These are phyloP conservation scores for Phytophthora meadii DNA, from an alignment of 352 stramenopile species.

Conservation along the genomic window DNA sequence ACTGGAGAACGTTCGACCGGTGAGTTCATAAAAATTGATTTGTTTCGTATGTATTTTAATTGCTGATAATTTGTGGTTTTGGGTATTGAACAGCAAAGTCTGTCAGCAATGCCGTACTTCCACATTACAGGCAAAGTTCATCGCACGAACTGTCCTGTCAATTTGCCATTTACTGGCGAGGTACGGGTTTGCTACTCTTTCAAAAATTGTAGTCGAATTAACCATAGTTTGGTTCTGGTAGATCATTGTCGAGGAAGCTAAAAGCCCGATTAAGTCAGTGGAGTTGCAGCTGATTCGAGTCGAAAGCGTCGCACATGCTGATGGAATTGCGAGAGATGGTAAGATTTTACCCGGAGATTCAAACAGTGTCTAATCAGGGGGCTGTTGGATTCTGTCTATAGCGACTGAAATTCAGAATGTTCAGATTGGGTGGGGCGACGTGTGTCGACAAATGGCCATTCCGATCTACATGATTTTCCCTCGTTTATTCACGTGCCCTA, in stretches of 20 bases:
- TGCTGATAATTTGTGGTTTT: conserved; percentile 9
- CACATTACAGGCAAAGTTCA: conserved; percentile 86
- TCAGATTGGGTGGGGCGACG: conserved; percentile 92
- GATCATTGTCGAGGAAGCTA: conserved; percentile 83
- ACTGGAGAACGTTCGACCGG: conserved; percentile 82
- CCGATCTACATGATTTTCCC: conserved; percentile 96
- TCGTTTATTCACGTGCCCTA: conserved; percentile 92
- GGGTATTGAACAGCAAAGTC: conserved; percentile 46
- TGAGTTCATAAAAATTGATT: conserved; percentile 18
- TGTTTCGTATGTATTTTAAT: conserved; percentile 1
- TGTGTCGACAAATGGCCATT: conserved; percentile 89
- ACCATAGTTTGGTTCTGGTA: conserved; percentile 20
- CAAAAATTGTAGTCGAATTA: conserved; percentile 15
- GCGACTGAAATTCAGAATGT: conserved; percentile 95
- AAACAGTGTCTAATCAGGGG: not conserved
- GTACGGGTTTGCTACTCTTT: conserved; percentile 32
- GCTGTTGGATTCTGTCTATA: conserved; percentile 23
- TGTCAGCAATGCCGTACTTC: conserved; percentile 76
- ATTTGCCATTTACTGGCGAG: conserved; percentile 90
- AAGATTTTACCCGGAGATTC: not conserved
- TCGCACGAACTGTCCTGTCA: conserved; percentile 91
- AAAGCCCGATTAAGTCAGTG: conserved; percentile 83
- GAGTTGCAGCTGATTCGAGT: conserved; percentile 92
- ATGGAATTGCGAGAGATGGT: conserved; percentile 86
- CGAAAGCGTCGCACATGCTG: conserved; percentile 83